A percentile compares a stretch with the other conserved stretches of the same genome.
phyloP scores from a whole-genome alignment of 176 grass and related monocot species.

The Oryza glaberrima region DNA sequence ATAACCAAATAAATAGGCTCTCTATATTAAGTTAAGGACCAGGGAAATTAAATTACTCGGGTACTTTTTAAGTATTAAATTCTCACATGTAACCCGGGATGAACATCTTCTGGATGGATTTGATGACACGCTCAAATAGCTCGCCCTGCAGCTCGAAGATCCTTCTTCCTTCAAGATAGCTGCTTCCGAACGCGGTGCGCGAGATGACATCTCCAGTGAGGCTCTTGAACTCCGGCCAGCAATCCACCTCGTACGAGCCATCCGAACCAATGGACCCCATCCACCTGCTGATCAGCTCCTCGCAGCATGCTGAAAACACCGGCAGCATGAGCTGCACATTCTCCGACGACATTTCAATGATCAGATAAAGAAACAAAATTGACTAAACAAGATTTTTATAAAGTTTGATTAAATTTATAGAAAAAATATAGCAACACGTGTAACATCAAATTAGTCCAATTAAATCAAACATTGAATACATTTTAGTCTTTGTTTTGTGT shows the following conservation, averaged over 20 bases:
- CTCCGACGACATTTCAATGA: background rate
- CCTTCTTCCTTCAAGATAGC: slow-evolving; percentile 50
- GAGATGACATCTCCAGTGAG: slow-evolving; percentile 71
- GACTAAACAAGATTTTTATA: no score
- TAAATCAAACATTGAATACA: no score
- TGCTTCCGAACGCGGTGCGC: slow-evolving; percentile 59
- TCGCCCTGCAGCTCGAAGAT: slow-evolving; percentile 59
- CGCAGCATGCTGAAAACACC: slow-evolving; percentile 57
- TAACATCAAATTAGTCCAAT: no score
- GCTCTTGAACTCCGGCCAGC: slow-evolving; percentile 57
- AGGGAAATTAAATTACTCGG: background rate
- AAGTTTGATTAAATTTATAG: no score
- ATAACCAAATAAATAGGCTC: no score
- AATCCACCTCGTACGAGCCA: slow-evolving; percentile 46
- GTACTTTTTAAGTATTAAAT: background rate
- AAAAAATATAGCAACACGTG: no score
- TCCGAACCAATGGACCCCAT: slow-evolving; percentile 7
- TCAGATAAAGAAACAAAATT: background rate
- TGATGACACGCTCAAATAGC: slow-evolving; percentile 26
- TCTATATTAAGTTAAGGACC: background rate
- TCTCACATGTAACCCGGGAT: slow-evolving; percentile 59
- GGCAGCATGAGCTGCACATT: slow-evolving; percentile 57
- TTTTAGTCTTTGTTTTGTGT: no score
- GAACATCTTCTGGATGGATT: background rate
- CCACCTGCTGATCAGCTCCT: slow-evolving; percentile 57